Conservation (phyloP, 192 early-diverging fungal genomes). For the Coemansia sp. region DNA sequence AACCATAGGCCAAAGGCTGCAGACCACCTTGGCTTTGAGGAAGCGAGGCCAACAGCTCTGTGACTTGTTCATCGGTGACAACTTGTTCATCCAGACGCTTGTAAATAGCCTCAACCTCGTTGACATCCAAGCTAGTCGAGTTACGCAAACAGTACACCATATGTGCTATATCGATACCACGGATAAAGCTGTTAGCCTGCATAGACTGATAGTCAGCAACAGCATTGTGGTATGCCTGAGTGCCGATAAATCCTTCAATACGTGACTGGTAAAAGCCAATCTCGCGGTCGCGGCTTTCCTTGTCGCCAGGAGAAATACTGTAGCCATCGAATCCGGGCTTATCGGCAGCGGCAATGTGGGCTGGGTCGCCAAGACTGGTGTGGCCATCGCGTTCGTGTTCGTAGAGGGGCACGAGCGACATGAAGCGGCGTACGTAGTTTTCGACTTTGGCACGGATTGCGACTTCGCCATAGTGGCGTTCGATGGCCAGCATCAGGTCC, state of each 20-base stretch:
- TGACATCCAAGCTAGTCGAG: conserved; percentile 52
- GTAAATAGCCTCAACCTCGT: conserved; percentile 67
- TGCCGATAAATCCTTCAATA: conserved; percentile 84
- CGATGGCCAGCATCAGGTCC: conserved; percentile 71
- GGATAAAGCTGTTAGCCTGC: conserved; percentile 56
- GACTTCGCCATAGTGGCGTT: conserved; percentile 81
- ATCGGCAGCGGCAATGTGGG: conserved; percentile 28
- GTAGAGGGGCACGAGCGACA: conserved; percentile 72
- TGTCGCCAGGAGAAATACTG: conserved; percentile 70
- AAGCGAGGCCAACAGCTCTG: conserved; percentile 67
- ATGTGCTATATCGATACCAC: conserved; percentile 67
- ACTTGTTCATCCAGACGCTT: conserved; percentile 63
- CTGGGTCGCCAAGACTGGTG: conserved; percentile 57
- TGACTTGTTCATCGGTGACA: conserved; percentile 70
- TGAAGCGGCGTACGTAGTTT: conserved; percentile 80
- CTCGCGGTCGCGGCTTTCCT: conserved; percentile 61
- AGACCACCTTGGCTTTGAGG: conserved; percentile 80
- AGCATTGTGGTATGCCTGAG: conserved; percentile 68
- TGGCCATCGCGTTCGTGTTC: conserved; percentile 64
- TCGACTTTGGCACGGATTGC: conserved; percentile 85
- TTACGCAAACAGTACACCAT: conserved; percentile 60
- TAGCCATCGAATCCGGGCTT: conserved; percentile 46
- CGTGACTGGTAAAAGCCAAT: conserved; percentile 67
- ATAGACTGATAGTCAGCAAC: conserved; percentile 59
- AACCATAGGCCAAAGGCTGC: conserved; percentile 72